A percentile compares a stretch with the other conserved stretches of the same genome.
These are phyloP conservation scores for Anastatica hierochuntica DNA, from an alignment of 345 rosid species.

Conservation along the genomic window DNA sequence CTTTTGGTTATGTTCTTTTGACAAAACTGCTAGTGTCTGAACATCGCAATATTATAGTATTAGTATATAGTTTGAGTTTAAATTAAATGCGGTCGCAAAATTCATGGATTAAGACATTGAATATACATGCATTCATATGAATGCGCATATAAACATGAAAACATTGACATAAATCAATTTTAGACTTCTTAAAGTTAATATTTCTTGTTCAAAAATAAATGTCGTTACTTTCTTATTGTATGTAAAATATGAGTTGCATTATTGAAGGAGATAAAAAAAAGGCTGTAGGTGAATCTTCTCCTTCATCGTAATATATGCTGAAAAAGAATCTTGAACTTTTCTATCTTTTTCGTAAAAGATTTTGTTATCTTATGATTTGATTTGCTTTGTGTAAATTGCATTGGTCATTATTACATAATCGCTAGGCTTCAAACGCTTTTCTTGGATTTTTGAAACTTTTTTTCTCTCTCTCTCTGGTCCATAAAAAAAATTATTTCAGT, in stretches of 20 bases:
- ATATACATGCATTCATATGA: background rate
- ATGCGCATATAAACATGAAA: background rate
- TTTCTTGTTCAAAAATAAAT: background rate
- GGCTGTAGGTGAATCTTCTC: no score
- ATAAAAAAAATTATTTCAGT: background rate
- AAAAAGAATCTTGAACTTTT: no score
- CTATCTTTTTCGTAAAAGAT: background rate
- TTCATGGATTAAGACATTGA: slow-evolving; percentile 26
- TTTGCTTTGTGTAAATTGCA: slow-evolving; percentile 2
- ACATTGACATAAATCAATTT: background rate
- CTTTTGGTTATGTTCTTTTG: slow-evolving; percentile 17
- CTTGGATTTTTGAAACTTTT: no score
- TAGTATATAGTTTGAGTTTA: slow-evolving; percentile 21
- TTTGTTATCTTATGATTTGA: slow-evolving; percentile 2
- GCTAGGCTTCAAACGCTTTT: background rate
- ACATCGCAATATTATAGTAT: no score
- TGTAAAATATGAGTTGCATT: no score
- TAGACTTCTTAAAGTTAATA: background rate
- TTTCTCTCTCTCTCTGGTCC: no score
- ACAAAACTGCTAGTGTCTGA: slow-evolving; percentile 11
- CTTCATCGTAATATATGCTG: no score
- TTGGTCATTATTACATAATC: slow-evolving; percentile 12
- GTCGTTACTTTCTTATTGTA: no score
- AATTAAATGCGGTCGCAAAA: slow-evolving; percentile 32
- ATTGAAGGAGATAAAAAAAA: no score